Conservation (phyloP, 1,139 yeast species). For the Diutina ranongensis region DNA sequence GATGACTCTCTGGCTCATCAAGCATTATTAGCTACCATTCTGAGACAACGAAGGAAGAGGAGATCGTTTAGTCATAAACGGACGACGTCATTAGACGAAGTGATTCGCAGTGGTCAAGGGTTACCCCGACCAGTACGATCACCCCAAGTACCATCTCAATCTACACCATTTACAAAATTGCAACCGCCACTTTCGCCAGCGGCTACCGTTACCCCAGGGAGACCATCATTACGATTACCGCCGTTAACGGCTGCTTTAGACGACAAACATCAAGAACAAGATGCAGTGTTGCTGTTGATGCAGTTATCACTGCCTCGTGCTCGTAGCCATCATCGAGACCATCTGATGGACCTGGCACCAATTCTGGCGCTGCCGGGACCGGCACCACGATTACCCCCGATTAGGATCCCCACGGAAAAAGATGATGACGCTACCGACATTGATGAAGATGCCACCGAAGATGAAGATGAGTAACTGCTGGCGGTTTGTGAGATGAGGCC, state of each 20-base stretch:
- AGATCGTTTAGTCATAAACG: constrained; percentile 1
- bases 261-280: constrained; percentile 4
- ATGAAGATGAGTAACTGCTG: not conserved
- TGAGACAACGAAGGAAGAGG: constrained; percentile 2
- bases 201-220: not conserved
- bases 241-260: constrained; percentile 1
- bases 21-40: not conserved
- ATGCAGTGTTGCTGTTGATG: constrained; percentile 5
- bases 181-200: not conserved
- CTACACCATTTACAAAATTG: not conserved
- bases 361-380: not conserved
- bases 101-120: constrained; percentile 3
- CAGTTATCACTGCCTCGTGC: constrained; percentile 4
- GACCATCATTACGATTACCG: not conserved
- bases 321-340: not conserved
- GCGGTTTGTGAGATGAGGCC: too few species aligned
- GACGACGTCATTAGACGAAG: constrained; percentile 1
- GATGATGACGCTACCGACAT: constrained; percentile 6
- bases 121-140: not conserved
- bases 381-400: constrained; percentile 1
- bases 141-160: not conserved
- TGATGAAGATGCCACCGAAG: constrained; percentile 4
- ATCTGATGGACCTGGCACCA: not conserved
- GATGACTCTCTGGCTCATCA: constrained; percentile 6
- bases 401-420: not conserved